These are phyloP conservation scores for Alternaria arbusti DNA, from an alignment of 2,329 filamentous ascomycete genomes.

Conservation along the genomic window DNA sequence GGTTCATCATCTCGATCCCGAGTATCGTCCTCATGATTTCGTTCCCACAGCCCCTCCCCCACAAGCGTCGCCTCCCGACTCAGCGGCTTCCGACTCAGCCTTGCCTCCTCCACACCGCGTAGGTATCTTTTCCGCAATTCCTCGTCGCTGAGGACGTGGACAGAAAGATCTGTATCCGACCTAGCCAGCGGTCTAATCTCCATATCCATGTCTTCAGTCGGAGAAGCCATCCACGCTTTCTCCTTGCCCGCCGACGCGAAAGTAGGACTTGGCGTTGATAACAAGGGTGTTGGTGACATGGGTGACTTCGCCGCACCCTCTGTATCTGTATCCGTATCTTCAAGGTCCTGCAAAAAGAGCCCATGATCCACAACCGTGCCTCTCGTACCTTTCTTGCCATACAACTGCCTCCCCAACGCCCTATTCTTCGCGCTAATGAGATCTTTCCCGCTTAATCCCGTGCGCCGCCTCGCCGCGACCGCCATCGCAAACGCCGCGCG, in stretches of 20 bases:
- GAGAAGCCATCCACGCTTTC: background rate
- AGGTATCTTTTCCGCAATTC: background rate
- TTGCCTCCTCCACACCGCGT: background rate
- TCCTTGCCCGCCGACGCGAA: background rate
- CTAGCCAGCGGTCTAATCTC: background rate
- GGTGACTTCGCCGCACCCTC: background rate
- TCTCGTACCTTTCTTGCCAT: constrained; percentile 14
- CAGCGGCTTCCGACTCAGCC: background rate
- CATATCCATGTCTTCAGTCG: background rate
- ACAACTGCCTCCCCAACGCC: constrained; percentile 28
- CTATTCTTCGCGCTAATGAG: constrained; percentile 24
- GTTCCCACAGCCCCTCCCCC: background rate
- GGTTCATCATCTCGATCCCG: background rate
- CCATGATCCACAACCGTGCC: constrained; percentile 21
- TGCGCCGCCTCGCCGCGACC: constrained; percentile 29
- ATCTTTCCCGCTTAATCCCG: constrained; percentile 24
- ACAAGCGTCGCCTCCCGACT: background rate
- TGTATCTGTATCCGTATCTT: constrained; percentile 1
- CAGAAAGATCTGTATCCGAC: background rate
- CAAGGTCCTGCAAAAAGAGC: constrained; percentile 12
- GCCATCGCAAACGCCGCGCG: constrained; percentile 39
- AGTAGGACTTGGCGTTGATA: background rate
- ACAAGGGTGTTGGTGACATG: background rate
- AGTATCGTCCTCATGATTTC: background rate
- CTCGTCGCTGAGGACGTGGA: background rate